Percentiles rank a stretch among this genome's conserved stretches.
phyloP scores from a whole-genome alignment of 2,329 filamentous ascomycete genomes.

The Aspergillus pseudotamarii region DNA sequence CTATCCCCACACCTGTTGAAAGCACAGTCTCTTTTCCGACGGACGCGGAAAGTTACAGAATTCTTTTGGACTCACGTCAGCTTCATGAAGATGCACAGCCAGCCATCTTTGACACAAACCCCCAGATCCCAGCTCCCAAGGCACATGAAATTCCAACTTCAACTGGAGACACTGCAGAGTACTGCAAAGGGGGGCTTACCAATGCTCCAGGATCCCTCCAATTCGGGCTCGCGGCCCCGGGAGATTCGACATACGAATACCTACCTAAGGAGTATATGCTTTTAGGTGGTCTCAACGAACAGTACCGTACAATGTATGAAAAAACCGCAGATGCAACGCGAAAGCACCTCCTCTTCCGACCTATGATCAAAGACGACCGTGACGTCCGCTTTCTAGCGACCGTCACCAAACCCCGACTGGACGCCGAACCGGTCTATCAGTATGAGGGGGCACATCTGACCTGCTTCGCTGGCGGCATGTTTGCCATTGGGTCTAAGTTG shows the following conservation, averaged over 20 bases:
- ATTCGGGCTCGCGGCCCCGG: constrained; percentile 48
- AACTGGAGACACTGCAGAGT: constrained; percentile 16
- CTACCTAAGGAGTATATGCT: constrained; percentile 54
- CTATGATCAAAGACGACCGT: constrained; percentile 46
- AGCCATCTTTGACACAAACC: constrained; percentile 24
- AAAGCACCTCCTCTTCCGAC: constrained; percentile 47
- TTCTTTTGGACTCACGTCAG: constrained; percentile 27
- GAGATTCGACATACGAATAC: constrained; percentile 55
- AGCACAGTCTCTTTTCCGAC: constrained; percentile 21
- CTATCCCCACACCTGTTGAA: constrained; percentile 4
- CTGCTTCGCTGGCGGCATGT: constrained; percentile 66
- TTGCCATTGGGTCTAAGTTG: constrained; percentile 60
- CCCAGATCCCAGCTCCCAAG: constrained; percentile 6
- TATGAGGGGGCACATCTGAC: constrained; percentile 61
- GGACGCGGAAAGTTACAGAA: constrained; percentile 28
- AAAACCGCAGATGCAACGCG: constrained; percentile 42
- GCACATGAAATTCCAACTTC: constrained; percentile 14
- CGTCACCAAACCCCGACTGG: constrained; percentile 26
- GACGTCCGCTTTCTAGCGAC: constrained; percentile 47
- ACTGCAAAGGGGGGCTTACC: constrained; percentile 44
- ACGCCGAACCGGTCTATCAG: constrained; percentile 35
- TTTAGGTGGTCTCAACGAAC: constrained; percentile 46
- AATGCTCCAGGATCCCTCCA: constrained; percentile 39
- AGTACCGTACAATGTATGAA: constrained; percentile 49
- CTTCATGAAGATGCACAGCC: constrained; percentile 32